Evolutionary conservation across 805 yeast species (phyloP), one percentile per base, ranked within the genome.

Genomic region (Barnettozyma wickerhamii): DNA sequence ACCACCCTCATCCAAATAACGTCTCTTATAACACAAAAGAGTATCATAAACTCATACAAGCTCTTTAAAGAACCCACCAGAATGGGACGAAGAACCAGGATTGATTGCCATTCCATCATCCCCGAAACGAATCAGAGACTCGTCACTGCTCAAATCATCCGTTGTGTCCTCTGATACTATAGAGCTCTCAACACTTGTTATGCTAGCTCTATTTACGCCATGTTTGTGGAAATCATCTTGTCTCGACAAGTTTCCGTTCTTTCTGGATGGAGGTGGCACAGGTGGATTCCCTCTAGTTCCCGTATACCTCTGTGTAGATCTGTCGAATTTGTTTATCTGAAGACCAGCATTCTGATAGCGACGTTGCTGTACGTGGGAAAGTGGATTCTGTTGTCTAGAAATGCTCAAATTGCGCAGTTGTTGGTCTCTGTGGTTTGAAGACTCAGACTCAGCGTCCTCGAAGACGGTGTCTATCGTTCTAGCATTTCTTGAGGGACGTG

Each of bases 391-490:
- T n/a, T n/a, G n/a, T n/a, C n/a, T n/a, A n/a, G n/a, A n/a, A n/a
- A n/a, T n/a, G n/a, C n/a, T n/a, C n/a, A n/a, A 33, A 14, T 24
- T 23, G 40, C 19, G 21, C 20, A 15, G 3, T 28, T n/a, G 30
- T 7, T 28, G 30, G 14, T 15, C 23, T 21, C 9, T 31, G 35
- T 5, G 37, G 24, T 27, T 48, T n/a, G 38, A 30, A 6, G 37
- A 27, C 27, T 48, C 41, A 6, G 48, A 27, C 35, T 56, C 59
- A 2, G 49, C 36, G 10, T 53, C 60, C 37, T 56, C 60, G 29
- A 47, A 42, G n/a, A 56, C 58, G 1, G 60, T 56, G 17, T 56
- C 59, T 13, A 54, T 54, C 3, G 49, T 48, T 24, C 56, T 41
- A 9, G 33, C 19, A 21, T 40, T 35, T 9, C 26, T 34, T 18